These are phyloP conservation scores for Pseudocercospora macadamiae DNA, from an alignment of 2,329 filamentous ascomycete species.

Conservation along the genomic window DNA sequence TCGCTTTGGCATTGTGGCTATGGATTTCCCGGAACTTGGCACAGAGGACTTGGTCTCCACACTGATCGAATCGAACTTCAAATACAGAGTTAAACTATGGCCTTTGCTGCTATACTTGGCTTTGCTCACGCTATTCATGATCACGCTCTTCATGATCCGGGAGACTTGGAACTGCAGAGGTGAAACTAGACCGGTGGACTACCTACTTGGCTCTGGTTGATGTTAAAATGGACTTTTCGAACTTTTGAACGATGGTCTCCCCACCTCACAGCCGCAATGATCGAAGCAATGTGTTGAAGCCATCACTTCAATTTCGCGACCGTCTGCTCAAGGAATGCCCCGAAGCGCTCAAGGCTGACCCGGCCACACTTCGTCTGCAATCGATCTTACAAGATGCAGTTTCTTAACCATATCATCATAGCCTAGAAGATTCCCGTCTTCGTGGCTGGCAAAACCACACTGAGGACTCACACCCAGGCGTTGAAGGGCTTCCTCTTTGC, in stretches of 20 bases:
- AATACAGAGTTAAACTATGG: background rate
- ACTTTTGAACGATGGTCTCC: no score
- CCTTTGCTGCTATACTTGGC: background rate
- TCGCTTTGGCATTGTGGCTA: constrained; percentile 40
- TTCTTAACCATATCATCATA: constrained; percentile 74
- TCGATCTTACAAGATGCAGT: constrained; percentile 68
- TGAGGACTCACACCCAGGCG: constrained; percentile 71
- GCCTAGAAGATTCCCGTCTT: constrained; percentile 70
- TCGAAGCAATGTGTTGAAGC: background rate
- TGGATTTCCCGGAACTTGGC: constrained; percentile 43
- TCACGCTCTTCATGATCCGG: background rate
- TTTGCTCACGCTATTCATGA: background rate
- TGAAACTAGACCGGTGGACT: background rate
- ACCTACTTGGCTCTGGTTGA: background rate
- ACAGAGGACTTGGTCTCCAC: constrained; percentile 45
- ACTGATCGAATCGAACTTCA: constrained; percentile 48
- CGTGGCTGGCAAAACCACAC: constrained; percentile 64
- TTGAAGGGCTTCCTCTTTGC: constrained; percentile 67
- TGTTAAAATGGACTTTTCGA: background rate
- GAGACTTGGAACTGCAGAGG: background rate
- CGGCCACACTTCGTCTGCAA: constrained; percentile 74
- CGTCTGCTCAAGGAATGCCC: background rate
- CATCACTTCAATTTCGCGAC: background rate
- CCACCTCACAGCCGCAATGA: no score
- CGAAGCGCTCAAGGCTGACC: constrained; percentile 47